A percentile compares a stretch with the other conserved stretches of the same genome.
Evolutionary conservation across 116 monocot genomes (phyloP).

Genomic region (Trichopus zeylanicus): DNA sequence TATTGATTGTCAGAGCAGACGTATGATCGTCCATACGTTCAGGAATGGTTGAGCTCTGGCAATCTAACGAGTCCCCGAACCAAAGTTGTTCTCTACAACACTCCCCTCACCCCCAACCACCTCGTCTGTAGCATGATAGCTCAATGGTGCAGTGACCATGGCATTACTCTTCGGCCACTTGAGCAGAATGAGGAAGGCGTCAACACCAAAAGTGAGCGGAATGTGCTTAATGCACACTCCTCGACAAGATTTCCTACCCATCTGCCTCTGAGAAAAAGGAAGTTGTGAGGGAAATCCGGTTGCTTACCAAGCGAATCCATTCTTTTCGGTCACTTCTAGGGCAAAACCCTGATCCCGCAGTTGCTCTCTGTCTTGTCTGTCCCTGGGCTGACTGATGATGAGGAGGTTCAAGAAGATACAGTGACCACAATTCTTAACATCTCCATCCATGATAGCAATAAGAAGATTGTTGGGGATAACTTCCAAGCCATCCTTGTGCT

Average conservation of each 20-base stretch:
- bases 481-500: conserved; percentile 44
- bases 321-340: conserved; percentile 62
- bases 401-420: conserved; percentile 54
- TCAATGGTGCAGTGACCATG: conserved; percentile 56
- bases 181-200: conserved; percentile 12
- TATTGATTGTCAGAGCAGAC: conserved; percentile 29
- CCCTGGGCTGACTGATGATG: conserved; percentile 22
- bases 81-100: conserved; percentile 53
- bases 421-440: conserved; percentile 75
- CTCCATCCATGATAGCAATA: conserved; percentile 73
- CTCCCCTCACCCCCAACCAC: conserved; percentile 52
- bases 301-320: conserved; percentile 37
- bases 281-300: conserved; percentile 60
- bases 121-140: conserved; percentile 54
- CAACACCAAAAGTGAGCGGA: conserved; percentile 30
- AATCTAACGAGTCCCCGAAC: conserved; percentile 63
- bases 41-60: conserved; percentile 74
- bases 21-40: conserved; percentile 64
- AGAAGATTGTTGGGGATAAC: conserved; percentile 55
- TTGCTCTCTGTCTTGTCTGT: conserved; percentile 29
- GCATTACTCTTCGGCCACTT: conserved; percentile 11
- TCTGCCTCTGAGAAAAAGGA: conserved; percentile 25
- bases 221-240: conserved; percentile 27
- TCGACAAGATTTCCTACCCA: conserved; percentile 42
- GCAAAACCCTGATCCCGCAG: conserved; percentile 39